Evolutionary conservation across 2,329 filamentous ascomycete species (phyloP), one percentile per base, ranked within the genome.

Genomic region (Pyrenochaeta sp.): DNA sequence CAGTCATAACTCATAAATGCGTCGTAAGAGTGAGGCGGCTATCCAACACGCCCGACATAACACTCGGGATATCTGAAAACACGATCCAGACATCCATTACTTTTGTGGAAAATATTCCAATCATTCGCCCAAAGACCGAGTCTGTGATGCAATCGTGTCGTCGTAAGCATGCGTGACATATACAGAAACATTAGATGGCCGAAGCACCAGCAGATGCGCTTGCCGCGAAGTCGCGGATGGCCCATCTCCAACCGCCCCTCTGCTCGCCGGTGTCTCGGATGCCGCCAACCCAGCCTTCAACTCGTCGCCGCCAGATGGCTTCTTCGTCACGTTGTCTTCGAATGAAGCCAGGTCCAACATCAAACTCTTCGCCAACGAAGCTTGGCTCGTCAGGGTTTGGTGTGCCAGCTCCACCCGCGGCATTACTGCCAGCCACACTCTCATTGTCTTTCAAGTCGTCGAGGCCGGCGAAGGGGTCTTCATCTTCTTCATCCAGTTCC

Each of bases 401-500:
- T 44, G 64, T 65, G 12, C 66, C 66, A 36, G 54, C 58, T 28
- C 61, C 62, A 45, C 64, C 65, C 27, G 62, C 60, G 25, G 64
- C 68, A 46, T 68, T 68, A 53, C 62, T 65, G 22, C 72, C 74
- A 32, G 69, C 68, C 32, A 71, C 62, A 52, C 69, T 74, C 50
- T 73, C 72, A 50, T 82, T 82, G 56, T 97, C 94, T 63, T 94
- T 91, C 3, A 97, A 85, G 72, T 98, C 93, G 9, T 93, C 92
- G n/a, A 98, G 90, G 56, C 93, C 93, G 59, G 93, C 94, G 78
- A 98, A 97, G 6, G 94, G 91, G 74, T 97, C 93, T 58, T 97
- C 93, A 50, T 96, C 93, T 50, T 96, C 92, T 44, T 96, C 92
- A 49, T 96, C 91, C 15, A 91, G 79, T 24, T 88, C 90, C 1